A percentile compares a stretch with the other conserved stretches of the same genome.
phyloP scores from a whole-genome alignment of 2,329 filamentous ascomycete species.

The Ustilaginoidea virens region DNA sequence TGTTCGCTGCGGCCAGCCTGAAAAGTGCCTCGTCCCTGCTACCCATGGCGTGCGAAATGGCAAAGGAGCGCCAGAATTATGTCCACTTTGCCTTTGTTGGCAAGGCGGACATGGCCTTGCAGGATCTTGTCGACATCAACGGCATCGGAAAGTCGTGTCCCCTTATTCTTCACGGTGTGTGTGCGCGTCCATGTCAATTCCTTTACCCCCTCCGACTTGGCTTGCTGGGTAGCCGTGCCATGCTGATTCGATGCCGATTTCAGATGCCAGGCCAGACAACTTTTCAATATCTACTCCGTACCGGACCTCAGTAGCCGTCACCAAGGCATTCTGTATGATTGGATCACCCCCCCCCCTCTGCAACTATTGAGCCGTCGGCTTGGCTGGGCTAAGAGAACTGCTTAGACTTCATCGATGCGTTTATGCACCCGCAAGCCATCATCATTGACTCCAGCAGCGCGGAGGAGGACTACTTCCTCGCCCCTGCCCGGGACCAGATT shows the following conservation, averaged over 20 bases:
- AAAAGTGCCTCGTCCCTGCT: constrained; percentile 58
- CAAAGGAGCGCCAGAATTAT: constrained; percentile 46
- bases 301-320: constrained; percentile 50
- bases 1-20: constrained; percentile 66
- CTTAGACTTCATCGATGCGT: constrained; percentile 48
- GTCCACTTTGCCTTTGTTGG: constrained; percentile 77
- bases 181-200: no score
- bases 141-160: constrained; percentile 59
- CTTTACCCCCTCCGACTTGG: no score
- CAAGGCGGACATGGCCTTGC: constrained; percentile 51
- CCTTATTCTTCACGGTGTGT: constrained; percentile 41
- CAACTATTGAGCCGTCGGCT: no score
- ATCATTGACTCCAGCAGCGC: constrained; percentile 51
- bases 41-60: constrained; percentile 81
- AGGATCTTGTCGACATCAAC: constrained; percentile 60
- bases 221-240: no score
- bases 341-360: no score
- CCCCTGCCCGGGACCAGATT: constrained; percentile 41
- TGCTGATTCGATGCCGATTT: not conserved
- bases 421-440: constrained; percentile 62
- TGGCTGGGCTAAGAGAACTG: not conserved
- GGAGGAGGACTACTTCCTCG: constrained; percentile 56
- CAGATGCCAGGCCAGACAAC: constrained; percentile 65
- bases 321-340: constrained; percentile 44
- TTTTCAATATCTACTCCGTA: constrained; percentile 51